Evolutionary conservation across 345 rosid species (phyloP).

Genomic region (Theobroma cacao): DNA sequence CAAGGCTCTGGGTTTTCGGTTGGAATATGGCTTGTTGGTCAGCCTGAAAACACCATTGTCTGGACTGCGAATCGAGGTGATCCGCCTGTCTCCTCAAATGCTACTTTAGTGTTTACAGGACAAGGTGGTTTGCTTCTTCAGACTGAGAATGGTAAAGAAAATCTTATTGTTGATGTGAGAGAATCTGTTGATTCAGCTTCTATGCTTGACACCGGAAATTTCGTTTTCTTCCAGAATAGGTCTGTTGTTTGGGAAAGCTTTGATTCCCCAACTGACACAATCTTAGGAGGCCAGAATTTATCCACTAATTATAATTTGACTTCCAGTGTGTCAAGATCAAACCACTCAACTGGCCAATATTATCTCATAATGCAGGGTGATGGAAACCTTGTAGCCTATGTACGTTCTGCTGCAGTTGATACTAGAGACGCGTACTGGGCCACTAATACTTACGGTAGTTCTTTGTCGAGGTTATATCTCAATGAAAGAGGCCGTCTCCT

Average conservation of each 20-base stretch:
- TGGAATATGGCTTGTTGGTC: constrained; percentile 26
- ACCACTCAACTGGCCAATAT: constrained; percentile 16
- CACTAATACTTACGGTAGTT: neutral
- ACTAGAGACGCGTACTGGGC: neutral
- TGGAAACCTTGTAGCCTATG: constrained; percentile 19
- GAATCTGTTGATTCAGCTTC: neutral
- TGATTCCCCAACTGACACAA: constrained; percentile 33
- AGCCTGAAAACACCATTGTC: neutral
- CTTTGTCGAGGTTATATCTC: constrained; percentile 10
- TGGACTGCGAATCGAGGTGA: constrained; percentile 12
- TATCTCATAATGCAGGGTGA: constrained; percentile 2
- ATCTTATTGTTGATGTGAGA: too few relatives aligned
- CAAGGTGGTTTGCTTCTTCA: neutral
- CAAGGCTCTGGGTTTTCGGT: constrained; percentile 23
- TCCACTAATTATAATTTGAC: neutral
- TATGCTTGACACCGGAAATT: constrained; percentile 28
- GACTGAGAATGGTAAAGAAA: neutral
- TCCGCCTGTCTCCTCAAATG: neutral
- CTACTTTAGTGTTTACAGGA: neutral
- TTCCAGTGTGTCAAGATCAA: constrained; percentile 17
- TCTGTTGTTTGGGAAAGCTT: constrained; percentile 38
- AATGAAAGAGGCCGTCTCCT: constrained; percentile 2
- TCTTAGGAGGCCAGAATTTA: constrained; percentile 37
- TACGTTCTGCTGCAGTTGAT: neutral
- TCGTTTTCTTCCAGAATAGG: constrained; percentile 21